Evolutionary conservation across 176 grass and related monocot genomes (phyloP), one percentile per base, ranked within the genome.

Genomic region (Oryza longistaminata): DNA sequence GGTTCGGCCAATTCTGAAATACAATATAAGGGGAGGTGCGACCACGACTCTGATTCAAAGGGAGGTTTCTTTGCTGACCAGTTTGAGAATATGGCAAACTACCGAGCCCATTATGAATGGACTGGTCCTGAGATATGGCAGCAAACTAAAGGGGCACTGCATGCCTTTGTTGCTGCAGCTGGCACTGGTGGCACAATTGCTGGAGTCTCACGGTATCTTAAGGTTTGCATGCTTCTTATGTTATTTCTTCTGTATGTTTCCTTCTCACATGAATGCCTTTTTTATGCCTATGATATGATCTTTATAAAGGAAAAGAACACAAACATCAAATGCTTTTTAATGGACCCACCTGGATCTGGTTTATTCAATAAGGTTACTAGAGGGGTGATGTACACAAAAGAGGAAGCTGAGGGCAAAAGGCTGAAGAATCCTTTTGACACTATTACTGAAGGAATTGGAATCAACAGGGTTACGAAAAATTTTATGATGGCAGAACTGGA

Each of bases 81-180:
- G 69, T 99, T 99, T 82, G 96, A 99, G 88, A 99, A 96, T 81
- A 45, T 96, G 87, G 96, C 91, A 81, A 99, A 99, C 70, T 96
- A 90, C 70, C 83, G 86, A 74, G 93, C 93, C 39, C 96, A 99
- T 84, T 96, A 92, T 86, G 93, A 92, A 68, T 94, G 91, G 90
- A 99, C 96, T 78, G 96, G 96, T 85, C 96, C 90, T 84, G 96
- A 96, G 81, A 99, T 99, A 87, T 94, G 93, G 91, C 78, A 95
- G 25, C 96, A 99, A 77, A 99, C 90, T 71, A 33, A 86, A 76
- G 93, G 88, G 61, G 84, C 68, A 15, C 44, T 94, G 26, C 81
- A 99, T 88, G 96, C 93, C 66, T 99, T 99, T 69, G 88, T 96
- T 88, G 91, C 89, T 34, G 91, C 96, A 19, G 90, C 93, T 81